These are phyloP conservation scores for Amaranthus palmeri DNA, from an alignment of 148 eudicot species.

Conservation along the genomic window DNA sequence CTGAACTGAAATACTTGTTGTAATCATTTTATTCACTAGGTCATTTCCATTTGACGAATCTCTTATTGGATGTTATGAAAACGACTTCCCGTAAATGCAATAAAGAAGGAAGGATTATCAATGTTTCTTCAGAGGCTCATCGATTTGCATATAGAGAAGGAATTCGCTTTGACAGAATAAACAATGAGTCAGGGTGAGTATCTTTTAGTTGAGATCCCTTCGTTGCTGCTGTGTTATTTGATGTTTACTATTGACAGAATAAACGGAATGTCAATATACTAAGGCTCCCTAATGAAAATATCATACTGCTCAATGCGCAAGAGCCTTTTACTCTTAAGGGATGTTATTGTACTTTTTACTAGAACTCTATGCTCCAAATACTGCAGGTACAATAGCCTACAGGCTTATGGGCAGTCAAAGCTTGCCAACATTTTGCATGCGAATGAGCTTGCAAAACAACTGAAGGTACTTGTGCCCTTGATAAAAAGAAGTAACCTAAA, in stretches of 20 bases:
- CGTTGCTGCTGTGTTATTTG: not conserved
- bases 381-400: slow-evolving; percentile 51
- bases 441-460: slow-evolving; percentile 58
- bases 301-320: not conserved
- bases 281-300: not conserved
- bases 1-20: not conserved
- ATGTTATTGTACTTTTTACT: not conserved
- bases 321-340: not conserved
- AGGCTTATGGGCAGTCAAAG: slow-evolving; percentile 90
- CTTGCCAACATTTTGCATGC: slow-evolving; percentile 81
- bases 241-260: not conserved
- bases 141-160: slow-evolving; percentile 59
- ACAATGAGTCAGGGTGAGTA: slow-evolving; percentile 52
- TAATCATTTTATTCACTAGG: slow-evolving; percentile 36
- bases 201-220: not conserved
- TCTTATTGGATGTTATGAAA: slow-evolving; percentile 73
- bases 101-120: slow-evolving; percentile 79
- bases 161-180: slow-evolving; percentile 67
- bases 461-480: slow-evolving; percentile 45
- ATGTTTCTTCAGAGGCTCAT: slow-evolving; percentile 64
- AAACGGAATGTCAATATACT: not conserved
- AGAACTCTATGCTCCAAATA: not conserved
- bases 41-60: slow-evolving; percentile 78
- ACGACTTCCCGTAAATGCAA: slow-evolving; percentile 52
- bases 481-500: not conserved